Evolutionary conservation across 2,329 filamentous ascomycete genomes (phyloP).

Genomic region (Fusarium austroafricanum): DNA sequence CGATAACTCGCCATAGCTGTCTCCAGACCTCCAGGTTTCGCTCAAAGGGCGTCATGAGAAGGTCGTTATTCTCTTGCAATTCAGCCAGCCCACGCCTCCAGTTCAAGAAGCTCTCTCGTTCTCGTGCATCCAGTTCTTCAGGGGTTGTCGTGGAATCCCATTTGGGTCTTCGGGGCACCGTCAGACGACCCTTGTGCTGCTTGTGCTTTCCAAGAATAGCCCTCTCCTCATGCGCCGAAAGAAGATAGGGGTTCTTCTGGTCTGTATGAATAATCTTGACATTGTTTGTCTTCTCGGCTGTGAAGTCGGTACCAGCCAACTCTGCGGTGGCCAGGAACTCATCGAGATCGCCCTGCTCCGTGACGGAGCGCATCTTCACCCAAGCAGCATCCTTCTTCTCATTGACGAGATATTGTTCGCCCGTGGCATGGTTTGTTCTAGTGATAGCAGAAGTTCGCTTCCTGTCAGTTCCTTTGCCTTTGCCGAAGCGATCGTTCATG

Average conservation of each 20-base stretch:
- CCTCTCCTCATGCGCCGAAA: slow-evolving; percentile 87
- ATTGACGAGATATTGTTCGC: slow-evolving; percentile 93
- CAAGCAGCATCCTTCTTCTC: slow-evolving; percentile 90
- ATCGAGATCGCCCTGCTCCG: slow-evolving; percentile 94
- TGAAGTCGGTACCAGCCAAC: slow-evolving; percentile 98
- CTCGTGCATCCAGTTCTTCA: slow-evolving; percentile 80
- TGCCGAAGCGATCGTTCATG: slow-evolving; percentile 99
- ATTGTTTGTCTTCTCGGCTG: slow-evolving; percentile 98
- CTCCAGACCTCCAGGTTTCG: slow-evolving; percentile 98
- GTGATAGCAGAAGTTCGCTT: slow-evolving; percentile 72
- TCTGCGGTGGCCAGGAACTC: slow-evolving; percentile 97
- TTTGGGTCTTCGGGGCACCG: slow-evolving; percentile 87
- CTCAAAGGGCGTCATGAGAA: slow-evolving; percentile 98
- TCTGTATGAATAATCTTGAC: slow-evolving; percentile 98
- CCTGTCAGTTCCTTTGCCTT: slow-evolving; percentile 86
- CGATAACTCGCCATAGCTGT: slow-evolving; percentile 97
- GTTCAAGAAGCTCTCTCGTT: slow-evolving; percentile 83
- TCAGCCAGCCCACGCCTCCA: slow-evolving; percentile 94
- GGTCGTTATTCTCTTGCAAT: slow-evolving; percentile 90
- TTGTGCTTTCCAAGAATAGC: slow-evolving; percentile 83
- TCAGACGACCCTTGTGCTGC: slow-evolving; percentile 81
- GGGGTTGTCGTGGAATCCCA: slow-evolving; percentile 91
- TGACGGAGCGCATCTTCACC: slow-evolving; percentile 99
- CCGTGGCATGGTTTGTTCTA: slow-evolving; percentile 81
- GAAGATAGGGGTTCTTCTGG: slow-evolving; percentile 93